These are phyloP conservation scores for Gypsophila paniculata DNA, from an alignment of 179 eudicot species.

Conservation along the genomic window DNA sequence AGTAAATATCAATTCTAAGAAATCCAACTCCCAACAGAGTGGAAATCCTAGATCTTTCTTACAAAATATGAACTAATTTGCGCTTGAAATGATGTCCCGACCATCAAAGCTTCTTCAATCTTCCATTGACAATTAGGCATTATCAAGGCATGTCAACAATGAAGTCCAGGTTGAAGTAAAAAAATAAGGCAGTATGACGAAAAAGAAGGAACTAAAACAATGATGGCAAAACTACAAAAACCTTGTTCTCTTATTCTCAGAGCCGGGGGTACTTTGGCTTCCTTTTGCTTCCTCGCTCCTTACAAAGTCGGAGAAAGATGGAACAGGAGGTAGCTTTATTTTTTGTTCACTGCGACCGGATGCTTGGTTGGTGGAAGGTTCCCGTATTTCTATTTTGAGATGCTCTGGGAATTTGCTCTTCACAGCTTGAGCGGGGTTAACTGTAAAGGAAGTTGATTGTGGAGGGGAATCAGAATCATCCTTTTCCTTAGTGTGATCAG, in stretches of 20 bases:
- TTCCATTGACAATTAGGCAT: no score
- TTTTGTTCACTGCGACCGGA: constrained; percentile 23
- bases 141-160: not conserved
- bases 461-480: constrained; percentile 22
- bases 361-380: constrained; percentile 24
- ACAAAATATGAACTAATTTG: no score
- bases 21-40: no score
- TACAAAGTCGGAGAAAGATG: constrained; percentile 61
- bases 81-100: no score
- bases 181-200: not conserved
- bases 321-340: constrained; percentile 48
- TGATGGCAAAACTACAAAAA: constrained; percentile 21
- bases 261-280: constrained; percentile 18
- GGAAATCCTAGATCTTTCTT: no score
- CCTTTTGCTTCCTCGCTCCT: constrained; percentile 46
- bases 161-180: not conserved
- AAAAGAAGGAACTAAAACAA: no score
- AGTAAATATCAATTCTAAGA: no score
- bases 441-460: constrained; percentile 27
- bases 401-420: constrained; percentile 23
- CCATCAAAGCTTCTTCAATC: no score
- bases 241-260: constrained; percentile 53
- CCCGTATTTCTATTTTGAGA: constrained; percentile 24
- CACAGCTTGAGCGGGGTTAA: constrained; percentile 20
- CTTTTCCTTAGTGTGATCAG: constrained; percentile 18